Conservation (phyloP, 139 green algal genomes). For the Chlamydomonas applanata region DNA sequence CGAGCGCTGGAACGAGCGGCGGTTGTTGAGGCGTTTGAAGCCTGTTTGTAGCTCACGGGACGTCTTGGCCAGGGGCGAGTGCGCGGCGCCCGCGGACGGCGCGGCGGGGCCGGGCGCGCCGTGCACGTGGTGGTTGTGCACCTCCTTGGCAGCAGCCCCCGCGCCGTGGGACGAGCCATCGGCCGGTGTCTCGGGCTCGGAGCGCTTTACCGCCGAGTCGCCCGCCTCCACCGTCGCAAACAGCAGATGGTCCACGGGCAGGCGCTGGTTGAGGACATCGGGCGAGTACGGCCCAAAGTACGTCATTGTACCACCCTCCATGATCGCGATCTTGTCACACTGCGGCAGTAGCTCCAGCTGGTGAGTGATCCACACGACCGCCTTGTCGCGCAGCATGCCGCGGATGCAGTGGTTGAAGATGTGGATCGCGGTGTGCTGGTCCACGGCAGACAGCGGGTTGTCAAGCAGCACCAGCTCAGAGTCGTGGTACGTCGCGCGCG, state of each 20-base stretch:
- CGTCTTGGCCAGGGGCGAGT: too few species aligned
- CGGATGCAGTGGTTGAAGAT: slow-evolving; percentile 64
- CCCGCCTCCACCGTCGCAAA: slow-evolving; percentile 49
- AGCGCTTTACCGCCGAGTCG: slow-evolving; percentile 17
- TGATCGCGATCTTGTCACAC: slow-evolving; percentile 56
- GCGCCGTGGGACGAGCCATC: not conserved
- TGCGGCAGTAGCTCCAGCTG: slow-evolving; percentile 48
- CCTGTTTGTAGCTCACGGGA: too few species aligned
- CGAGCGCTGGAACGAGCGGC: slow-evolving; percentile 3
- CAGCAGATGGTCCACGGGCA: slow-evolving; percentile 56
- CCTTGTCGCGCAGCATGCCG: slow-evolving; percentile 54
- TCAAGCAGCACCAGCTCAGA: slow-evolving; percentile 59
- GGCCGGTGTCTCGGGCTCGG: not conserved
- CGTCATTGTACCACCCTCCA: slow-evolving; percentile 46
- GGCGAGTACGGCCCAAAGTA: slow-evolving; percentile 49
- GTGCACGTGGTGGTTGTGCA: too few species aligned
- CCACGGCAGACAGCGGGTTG: slow-evolving; percentile 60
- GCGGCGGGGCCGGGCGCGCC: too few species aligned
- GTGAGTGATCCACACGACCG: slow-evolving; percentile 35
- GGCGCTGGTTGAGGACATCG: slow-evolving; percentile 40
- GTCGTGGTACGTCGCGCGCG: slow-evolving; percentile 59
- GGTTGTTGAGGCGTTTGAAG: not conserved
- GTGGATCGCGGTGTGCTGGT: slow-evolving; percentile 63
- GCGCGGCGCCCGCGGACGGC: too few species aligned
- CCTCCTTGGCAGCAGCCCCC: slow-evolving; percentile 2